A percentile compares a stretch with the other conserved stretches of the same genome.
These are phyloP conservation scores for Apiotrichum brassicae DNA, from an alignment of 1,284 basidiomycete species.

Conservation along the genomic window DNA sequence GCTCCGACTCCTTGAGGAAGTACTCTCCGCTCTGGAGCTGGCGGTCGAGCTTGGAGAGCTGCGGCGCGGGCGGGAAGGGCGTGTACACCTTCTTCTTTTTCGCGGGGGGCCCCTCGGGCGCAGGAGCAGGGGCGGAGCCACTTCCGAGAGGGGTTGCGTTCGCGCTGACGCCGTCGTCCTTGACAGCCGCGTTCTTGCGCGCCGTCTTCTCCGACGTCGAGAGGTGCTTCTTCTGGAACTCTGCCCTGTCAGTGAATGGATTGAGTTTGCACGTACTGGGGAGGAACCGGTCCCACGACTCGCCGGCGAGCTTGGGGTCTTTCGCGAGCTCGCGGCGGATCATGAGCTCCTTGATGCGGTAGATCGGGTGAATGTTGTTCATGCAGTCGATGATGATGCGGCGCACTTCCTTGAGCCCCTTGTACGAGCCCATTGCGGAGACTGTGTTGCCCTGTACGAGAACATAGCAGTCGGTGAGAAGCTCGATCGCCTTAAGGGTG, in stretches of 20 bases:
- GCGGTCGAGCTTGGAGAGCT: constrained; percentile 89
- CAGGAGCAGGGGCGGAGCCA: constrained; percentile 5
- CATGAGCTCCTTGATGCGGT: constrained; percentile 99
- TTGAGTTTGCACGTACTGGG: constrained; percentile 53
- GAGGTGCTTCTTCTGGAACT: constrained; percentile 88
- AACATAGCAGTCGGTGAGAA: constrained; percentile 94
- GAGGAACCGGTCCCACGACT: constrained; percentile 96
- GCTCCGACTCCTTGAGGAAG: constrained; percentile 74
- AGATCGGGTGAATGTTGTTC: constrained; percentile 99
- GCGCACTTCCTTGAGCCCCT: constrained; percentile 90
- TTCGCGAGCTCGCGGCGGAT: constrained; percentile 96
- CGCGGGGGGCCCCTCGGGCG: constrained; percentile 15
- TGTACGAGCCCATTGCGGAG: constrained; percentile 93
- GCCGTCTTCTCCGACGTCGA: constrained; percentile 87
- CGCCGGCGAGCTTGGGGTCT: constrained; percentile 88
- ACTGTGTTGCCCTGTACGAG: constrained; percentile 98
- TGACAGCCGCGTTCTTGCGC: constrained; percentile 65
- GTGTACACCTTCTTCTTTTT: constrained; percentile 93
- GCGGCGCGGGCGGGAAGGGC: constrained; percentile 93
- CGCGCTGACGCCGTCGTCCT: constrained; percentile 12
- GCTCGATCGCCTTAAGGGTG: constrained; percentile 97
- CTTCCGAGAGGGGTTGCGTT: constrained; percentile 20
- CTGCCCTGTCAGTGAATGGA: constrained; percentile 7
- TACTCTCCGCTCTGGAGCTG: constrained; percentile 96
- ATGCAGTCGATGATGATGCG: constrained; percentile 96